Base-by-base conservation (phyloP, 176 grass and related monocot genomes). In the Aegilops sharonensis region DNA sequence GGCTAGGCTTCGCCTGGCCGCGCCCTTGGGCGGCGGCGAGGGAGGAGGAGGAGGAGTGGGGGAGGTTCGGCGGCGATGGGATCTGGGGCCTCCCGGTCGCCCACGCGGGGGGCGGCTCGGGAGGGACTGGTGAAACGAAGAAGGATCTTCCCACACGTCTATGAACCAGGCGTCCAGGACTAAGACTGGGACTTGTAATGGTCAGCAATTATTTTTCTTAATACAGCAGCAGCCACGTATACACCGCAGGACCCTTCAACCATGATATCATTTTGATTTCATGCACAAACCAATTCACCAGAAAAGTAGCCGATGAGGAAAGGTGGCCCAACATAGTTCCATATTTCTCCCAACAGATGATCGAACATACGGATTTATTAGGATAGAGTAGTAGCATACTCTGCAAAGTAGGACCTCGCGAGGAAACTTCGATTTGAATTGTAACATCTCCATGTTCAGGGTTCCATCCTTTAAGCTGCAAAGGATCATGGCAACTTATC, bases 391-490 rank as follows among this genome's bases (percentile, higher is more conserved):
- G 30, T 47, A 66, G 40, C 85, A 88, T 98, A 98, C 96, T 94
- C 96, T 89, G 85, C 96, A 98, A 78, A 98, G 91, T 64, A 98
- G 89, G 73, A 98, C 76, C 90, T 98, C 96, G 48, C 90, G 93
- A 75, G 96, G 96, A 91, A 98, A 98, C 42, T 78, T 93, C 0
- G 84, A 88, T 87, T 98, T 98, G 77, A 98, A 98, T 75, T 90
- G 93, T 76, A 98, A 81, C 84, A 98, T 89, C 75, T 98, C 96
- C 88, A 91, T 91, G 90, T 98, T 98, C 56, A 98, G 75, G 62
- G 81, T 98, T 92, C 96, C 96, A 88, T 98, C 96, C 83, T 98
- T 98, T 82, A 98, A 86, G 79, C 96, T 98, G 92, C 88, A 89
- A 18, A 71, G 32, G 66, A 43, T 15, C 27, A 87, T 52, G 70